A percentile compares a stretch with the other conserved stretches of the same genome.
These are phyloP conservation scores for Protomyces arabidopsidicola DNA, from an alignment of 1,139 yeast species.

Conservation along the genomic window DNA sequence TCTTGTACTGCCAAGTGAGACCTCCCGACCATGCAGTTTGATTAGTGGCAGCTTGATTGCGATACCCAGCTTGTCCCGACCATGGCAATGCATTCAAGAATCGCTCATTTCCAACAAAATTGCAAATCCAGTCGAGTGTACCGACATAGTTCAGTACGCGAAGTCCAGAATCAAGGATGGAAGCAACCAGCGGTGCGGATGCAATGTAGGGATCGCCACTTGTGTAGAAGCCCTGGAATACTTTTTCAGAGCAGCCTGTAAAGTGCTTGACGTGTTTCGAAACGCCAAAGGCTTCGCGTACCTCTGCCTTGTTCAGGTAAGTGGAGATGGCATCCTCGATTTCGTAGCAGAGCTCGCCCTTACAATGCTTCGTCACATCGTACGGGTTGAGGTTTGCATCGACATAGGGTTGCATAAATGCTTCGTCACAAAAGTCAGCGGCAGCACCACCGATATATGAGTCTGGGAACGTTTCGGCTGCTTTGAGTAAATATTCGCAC, in stretches of 20 bases:
- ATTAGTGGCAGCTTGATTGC: conserved; percentile 40
- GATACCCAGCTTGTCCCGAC: conserved; percentile 44
- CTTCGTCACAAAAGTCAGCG: conserved; percentile 75
- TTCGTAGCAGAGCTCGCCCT: conserved; percentile 75
- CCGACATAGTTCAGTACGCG: conserved; percentile 84
- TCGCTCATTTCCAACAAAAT: conserved; percentile 81
- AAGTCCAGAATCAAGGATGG: conserved; percentile 46
- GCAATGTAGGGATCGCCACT: conserved; percentile 4
- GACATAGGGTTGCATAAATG: conserved; percentile 73
- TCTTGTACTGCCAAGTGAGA: conserved; percentile 40
- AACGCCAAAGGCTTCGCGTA: conserved; percentile 81
- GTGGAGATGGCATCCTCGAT: conserved; percentile 60
- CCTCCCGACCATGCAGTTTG: conserved; percentile 42
- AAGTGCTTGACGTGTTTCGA: conserved; percentile 64
- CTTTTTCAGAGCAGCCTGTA: conserved; percentile 81
- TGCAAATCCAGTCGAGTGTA: conserved; percentile 83
- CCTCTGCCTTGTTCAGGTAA: conserved; percentile 63
- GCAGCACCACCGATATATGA: conserved; percentile 96
- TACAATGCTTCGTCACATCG: conserved; percentile 84
- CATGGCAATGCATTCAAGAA: conserved; percentile 70
- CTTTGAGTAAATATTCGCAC: conserved; percentile 70
- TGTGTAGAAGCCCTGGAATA: conserved; percentile 47
- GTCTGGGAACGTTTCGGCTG: conserved; percentile 75
- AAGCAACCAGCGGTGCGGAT: conserved; percentile 31
- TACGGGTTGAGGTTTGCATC: conserved; percentile 83